These are phyloP conservation scores for Delonix regia DNA, from an alignment of 306 rosid genomes.

Conservation along the genomic window DNA sequence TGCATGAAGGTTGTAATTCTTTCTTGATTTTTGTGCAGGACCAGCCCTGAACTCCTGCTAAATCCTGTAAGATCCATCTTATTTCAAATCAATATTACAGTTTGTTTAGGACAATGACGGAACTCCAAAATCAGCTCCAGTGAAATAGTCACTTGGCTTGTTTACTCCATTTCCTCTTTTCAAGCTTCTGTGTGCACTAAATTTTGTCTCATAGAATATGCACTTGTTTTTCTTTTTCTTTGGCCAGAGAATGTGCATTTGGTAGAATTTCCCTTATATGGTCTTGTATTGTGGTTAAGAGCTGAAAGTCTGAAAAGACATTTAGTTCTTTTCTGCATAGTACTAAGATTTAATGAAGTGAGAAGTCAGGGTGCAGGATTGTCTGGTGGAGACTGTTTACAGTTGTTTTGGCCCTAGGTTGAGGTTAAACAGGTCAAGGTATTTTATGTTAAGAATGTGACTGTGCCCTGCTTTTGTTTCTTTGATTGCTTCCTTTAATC, in stretches of 20 bases:
- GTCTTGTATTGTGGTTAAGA: not conserved
- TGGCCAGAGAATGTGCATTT: not conserved
- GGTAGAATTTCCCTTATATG: not conserved
- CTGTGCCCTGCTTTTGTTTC: not conserved
- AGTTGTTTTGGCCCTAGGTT: not conserved
- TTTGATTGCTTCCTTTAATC: not conserved
- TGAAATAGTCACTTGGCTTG: not conserved
- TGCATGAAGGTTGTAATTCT: conserved; percentile 6
- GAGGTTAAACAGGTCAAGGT: not conserved
- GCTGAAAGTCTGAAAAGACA: not conserved
- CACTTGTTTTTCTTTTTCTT: too few species aligned
- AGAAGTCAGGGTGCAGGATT: not conserved
- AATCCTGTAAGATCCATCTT: conserved; percentile 73
- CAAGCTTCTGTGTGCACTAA: not conserved
- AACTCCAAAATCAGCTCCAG: not conserved
- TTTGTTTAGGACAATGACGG: not conserved
- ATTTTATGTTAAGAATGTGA: not conserved
- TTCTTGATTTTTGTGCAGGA: conserved; percentile 62
- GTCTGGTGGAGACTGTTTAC: not conserved
- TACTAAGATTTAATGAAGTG: not conserved
- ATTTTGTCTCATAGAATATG: not conserved
- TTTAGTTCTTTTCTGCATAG: not conserved
- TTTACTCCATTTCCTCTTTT: not conserved
- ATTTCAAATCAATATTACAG: not conserved
- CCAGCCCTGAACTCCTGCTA: conserved; percentile 85